phyloP scores from a whole-genome alignment of 108 stramenopile genomes.

The Cyclotella kingstonii region DNA sequence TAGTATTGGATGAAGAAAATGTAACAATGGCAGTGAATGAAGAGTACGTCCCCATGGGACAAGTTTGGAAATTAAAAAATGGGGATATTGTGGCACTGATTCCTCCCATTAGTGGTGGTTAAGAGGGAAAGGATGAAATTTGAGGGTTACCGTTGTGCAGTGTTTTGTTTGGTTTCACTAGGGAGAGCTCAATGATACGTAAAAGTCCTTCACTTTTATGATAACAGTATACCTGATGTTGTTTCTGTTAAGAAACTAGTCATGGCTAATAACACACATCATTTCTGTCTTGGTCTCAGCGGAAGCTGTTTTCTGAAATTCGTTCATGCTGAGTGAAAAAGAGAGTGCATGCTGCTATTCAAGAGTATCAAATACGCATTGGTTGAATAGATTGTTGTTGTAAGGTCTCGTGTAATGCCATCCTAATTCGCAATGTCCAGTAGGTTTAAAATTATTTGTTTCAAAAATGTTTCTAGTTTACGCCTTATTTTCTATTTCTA shows the following conservation, averaged over 20 bases:
- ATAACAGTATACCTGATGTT: no score
- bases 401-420: no score
- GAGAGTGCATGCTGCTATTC: no score
- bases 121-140: not conserved
- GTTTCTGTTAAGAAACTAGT: no score
- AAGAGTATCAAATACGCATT: not conserved
- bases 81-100: constrained; percentile 85
- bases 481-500: constrained; percentile 22
- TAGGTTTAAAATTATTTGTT: no score
- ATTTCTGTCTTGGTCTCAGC: no score
- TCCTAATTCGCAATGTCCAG: no score
- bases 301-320: no score
- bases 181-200: no score
- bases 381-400: not conserved
- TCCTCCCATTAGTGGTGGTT: constrained; percentile 86
- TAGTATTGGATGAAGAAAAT: constrained; percentile 77
- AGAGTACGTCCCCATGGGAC: constrained; percentile 72
- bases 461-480: not conserved
- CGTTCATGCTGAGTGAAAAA: no score
- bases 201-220: not conserved
- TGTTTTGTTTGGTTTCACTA: not conserved
- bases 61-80: constrained; percentile 51
- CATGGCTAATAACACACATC: no score
- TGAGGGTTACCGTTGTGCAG: not conserved
- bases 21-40: constrained; percentile 84